Percentiles rank a stretch among this genome's conserved stretches.
Conservation (phyloP, 805 yeast species). For the Cyberlindnera lachancei region DNA sequence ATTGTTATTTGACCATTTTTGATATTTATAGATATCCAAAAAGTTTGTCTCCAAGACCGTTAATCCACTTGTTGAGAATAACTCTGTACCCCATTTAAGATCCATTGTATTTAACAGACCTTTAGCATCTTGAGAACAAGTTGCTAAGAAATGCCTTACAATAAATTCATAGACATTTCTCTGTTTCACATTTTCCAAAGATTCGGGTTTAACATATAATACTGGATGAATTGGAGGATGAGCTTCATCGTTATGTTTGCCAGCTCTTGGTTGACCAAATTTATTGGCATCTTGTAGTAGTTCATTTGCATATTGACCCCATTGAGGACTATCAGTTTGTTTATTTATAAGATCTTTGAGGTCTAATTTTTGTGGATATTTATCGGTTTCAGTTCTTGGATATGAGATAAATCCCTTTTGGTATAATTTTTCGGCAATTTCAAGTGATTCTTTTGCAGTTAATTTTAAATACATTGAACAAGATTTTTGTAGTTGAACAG, state of each 20-base stretch:
- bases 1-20: slow-evolving; percentile 63
- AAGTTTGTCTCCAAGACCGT: slow-evolving; percentile 68
- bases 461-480: slow-evolving; percentile 69
- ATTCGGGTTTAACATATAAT: slow-evolving; percentile 30
- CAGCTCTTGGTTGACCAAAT: slow-evolving; percentile 66
- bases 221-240: slow-evolving; percentile 98
- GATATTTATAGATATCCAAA: slow-evolving; percentile 72
- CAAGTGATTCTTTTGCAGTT: slow-evolving; percentile 73
- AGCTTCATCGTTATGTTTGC: slow-evolving; percentile 85
- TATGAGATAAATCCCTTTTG: slow-evolving; percentile 83
- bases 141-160: slow-evolving; percentile 79
- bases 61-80: slow-evolving; percentile 66
- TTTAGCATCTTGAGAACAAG: slow-evolving; percentile 85
- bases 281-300: slow-evolving; percentile 34
- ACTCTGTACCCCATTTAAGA: slow-evolving; percentile 73
- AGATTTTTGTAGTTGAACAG: slow-evolving; percentile 85
- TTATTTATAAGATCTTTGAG: slow-evolving; percentile 50
- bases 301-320: slow-evolving; percentile 66
- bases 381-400: slow-evolving; percentile 97
- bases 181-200: slow-evolving; percentile 35
- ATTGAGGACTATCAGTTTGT: slow-evolving; percentile 45
- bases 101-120: slow-evolving; percentile 61
- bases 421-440: slow-evolving; percentile 77
- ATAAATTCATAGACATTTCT: slow-evolving; percentile 80
- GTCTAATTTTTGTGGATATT: slow-evolving; percentile 72